Evolutionary conservation across 352 stramenopile genomes (phyloP).

Genomic region (Pythium biforme): DNA sequence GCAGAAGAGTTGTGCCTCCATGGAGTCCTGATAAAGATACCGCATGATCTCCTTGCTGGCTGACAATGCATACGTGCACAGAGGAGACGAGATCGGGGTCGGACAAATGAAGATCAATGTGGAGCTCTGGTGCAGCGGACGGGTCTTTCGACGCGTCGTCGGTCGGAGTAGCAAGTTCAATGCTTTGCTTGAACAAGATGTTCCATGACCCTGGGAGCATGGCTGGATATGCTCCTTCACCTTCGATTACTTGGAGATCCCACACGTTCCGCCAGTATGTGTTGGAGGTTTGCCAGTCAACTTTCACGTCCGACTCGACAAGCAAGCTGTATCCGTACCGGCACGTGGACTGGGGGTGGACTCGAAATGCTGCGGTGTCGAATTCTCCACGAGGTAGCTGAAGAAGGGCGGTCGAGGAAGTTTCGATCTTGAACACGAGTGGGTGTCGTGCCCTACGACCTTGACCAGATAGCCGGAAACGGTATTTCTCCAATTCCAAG

Average conservation of each 20-base stretch:
- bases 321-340: slow-evolving; percentile 60
- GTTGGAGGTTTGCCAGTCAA: slow-evolving; percentile 41
- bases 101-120: slow-evolving; percentile 57
- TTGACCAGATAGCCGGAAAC: not conserved
- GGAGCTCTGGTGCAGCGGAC: slow-evolving; percentile 28
- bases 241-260: slow-evolving; percentile 47
- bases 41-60: slow-evolving; percentile 39
- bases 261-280: slow-evolving; percentile 48
- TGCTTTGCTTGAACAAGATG: slow-evolving; percentile 57
- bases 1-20: slow-evolving; percentile 26
- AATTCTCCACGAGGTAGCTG: slow-evolving; percentile 22
- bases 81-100: slow-evolving; percentile 44
- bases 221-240: slow-evolving; percentile 43
- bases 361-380: slow-evolving; percentile 38
- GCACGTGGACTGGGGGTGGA: slow-evolving; percentile 43
- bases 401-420: slow-evolving; percentile 33
- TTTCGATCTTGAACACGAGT: slow-evolving; percentile 39
- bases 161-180: slow-evolving; percentile 33
- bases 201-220: slow-evolving; percentile 53
- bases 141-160: not conserved
- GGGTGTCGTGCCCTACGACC: slow-evolving; percentile 5
- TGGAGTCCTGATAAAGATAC: slow-evolving; percentile 36
- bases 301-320: slow-evolving; percentile 40
- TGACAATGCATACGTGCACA: slow-evolving; percentile 50
- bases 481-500: slow-evolving; percentile 6